Percentiles rank a stretch among this genome's conserved stretches.
These are phyloP conservation scores for Aureobasidium sp. DNA, from an alignment of 2,329 filamentous ascomycete species.

Conservation along the genomic window DNA sequence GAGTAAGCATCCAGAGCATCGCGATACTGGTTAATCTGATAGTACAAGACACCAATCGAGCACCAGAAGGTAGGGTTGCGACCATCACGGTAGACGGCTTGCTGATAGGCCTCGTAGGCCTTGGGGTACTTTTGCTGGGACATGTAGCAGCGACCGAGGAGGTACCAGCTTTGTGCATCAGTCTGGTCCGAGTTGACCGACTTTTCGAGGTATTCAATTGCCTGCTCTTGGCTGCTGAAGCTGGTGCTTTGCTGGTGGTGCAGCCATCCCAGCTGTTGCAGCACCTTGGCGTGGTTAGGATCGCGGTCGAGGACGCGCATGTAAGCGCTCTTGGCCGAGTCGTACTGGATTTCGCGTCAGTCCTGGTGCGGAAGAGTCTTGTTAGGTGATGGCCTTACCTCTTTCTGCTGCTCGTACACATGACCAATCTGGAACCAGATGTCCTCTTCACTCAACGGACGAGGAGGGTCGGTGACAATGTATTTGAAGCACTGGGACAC, in stretches of 20 bases:
- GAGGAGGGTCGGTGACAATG: slow-evolving; percentile 86
- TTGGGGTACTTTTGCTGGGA: slow-evolving; percentile 98
- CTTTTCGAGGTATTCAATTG: slow-evolving; percentile 95
- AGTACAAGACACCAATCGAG: slow-evolving; percentile 96
- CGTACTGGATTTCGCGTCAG: slow-evolving; percentile 55
- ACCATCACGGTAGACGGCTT: slow-evolving; percentile 95
- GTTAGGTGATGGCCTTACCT: slow-evolving; percentile 52
- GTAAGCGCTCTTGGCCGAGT: slow-evolving; percentile 86
- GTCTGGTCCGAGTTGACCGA: slow-evolving; percentile 88
- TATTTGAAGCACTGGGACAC: slow-evolving; percentile 85
- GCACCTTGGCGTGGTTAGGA: slow-evolving; percentile 92
- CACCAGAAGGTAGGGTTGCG: slow-evolving; percentile 99
- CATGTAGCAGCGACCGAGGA: slow-evolving; percentile 97
- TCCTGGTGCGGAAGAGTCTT: background rate
- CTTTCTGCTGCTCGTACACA: slow-evolving; percentile 97
- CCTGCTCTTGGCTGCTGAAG: slow-evolving; percentile 87
- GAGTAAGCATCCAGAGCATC: slow-evolving; percentile 97
- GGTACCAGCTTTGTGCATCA: slow-evolving; percentile 97
- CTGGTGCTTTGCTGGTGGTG: slow-evolving; percentile 92
- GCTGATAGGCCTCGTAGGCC: slow-evolving; percentile 96
- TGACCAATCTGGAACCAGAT: slow-evolving; percentile 99
- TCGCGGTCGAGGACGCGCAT: slow-evolving; percentile 87
- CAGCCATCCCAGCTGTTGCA: slow-evolving; percentile 95
- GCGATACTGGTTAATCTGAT: slow-evolving; percentile 98
- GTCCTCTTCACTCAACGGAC: slow-evolving; percentile 89